These are phyloP conservation scores for Didymellaceae sp. DNA, from an alignment of 2,329 filamentous ascomycete species.

Conservation along the genomic window DNA sequence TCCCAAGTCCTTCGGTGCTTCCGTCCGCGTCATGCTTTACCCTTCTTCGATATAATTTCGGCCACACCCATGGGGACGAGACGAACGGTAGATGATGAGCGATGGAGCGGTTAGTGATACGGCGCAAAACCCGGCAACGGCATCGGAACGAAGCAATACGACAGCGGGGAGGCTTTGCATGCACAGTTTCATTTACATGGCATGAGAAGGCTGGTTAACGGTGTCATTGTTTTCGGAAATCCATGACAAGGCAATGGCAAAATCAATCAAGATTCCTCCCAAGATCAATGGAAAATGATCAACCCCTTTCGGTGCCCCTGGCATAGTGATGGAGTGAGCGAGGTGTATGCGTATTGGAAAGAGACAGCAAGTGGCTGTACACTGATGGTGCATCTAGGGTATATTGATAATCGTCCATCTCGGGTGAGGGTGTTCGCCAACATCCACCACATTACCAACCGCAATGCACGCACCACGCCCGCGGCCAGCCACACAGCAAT, in stretches of 20 bases:
- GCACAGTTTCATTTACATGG: constrained; percentile 45
- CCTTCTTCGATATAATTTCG: constrained; percentile 88
- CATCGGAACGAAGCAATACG: constrained; percentile 35
- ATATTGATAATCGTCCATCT: no score
- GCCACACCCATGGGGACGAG: constrained; percentile 35
- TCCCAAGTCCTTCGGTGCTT: constrained; percentile 85
- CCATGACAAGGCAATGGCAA: constrained; percentile 47
- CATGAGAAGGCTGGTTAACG: constrained; percentile 48
- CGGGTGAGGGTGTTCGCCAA: no score
- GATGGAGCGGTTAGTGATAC: constrained; percentile 35
- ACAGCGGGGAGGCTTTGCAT: constrained; percentile 38
- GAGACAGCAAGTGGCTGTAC: background rate
- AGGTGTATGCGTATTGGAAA: background rate
- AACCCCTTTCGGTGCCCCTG: constrained; percentile 22
- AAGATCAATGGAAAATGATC: constrained; percentile 48
- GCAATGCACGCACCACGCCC: no score
- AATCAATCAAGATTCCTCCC: constrained; percentile 48
- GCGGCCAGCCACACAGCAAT: no score
- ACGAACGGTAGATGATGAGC: constrained; percentile 34
- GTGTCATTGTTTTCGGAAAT: constrained; percentile 48
- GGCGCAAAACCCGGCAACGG: constrained; percentile 39
- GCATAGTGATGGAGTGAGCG: constrained; percentile 12
- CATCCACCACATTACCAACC: no score
- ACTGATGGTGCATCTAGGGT: background rate
- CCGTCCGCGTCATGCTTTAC: constrained; percentile 97